A percentile compares a stretch with the other conserved stretches of the same genome.
Evolutionary conservation across 495 filamentous ascomycete species (phyloP).

Genomic region (Parathielavia hyrcaniae): DNA sequence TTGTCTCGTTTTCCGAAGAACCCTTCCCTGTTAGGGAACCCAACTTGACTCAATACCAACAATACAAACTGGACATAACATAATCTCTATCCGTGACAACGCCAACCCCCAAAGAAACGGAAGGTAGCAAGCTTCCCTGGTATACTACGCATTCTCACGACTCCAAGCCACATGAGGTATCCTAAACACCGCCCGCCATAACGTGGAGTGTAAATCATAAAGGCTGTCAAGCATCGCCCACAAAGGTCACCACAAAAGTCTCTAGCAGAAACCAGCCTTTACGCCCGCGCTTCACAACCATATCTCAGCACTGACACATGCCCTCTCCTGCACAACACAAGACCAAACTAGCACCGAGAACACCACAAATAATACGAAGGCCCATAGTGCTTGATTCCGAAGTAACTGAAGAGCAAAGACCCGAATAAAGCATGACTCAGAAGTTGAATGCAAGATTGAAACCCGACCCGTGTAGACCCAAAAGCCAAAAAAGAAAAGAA

Average conservation of each 20-base stretch:
- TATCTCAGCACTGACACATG: slow-evolving; percentile 1
- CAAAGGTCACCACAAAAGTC: neutral
- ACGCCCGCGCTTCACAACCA: neutral
- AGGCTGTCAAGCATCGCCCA: neutral
- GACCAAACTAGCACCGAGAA: neutral
- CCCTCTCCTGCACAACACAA: neutral
- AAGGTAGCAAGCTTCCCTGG: neutral
- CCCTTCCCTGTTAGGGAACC: too few species aligned
- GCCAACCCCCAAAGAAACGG: neutral
- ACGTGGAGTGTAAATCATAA: neutral
- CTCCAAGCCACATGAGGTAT: neutral
- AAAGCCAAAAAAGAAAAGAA: neutral
- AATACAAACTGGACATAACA: too few species aligned
- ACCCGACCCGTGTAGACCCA: neutral
- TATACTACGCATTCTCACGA: neutral
- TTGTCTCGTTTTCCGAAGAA: too few species aligned
- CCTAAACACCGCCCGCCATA: neutral
- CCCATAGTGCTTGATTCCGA: neutral
- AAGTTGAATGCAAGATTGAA: too few species aligned
- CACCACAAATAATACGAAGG: neutral
- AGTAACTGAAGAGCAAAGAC: neutral
- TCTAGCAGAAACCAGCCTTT: neutral
- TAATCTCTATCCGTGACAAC: neutral
- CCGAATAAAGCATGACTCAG: neutral
- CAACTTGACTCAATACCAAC: too few species aligned